Evolutionary conservation across 2,329 filamentous ascomycete genomes (phyloP).

Genomic region (Arthrocladium fulminans): DNA sequence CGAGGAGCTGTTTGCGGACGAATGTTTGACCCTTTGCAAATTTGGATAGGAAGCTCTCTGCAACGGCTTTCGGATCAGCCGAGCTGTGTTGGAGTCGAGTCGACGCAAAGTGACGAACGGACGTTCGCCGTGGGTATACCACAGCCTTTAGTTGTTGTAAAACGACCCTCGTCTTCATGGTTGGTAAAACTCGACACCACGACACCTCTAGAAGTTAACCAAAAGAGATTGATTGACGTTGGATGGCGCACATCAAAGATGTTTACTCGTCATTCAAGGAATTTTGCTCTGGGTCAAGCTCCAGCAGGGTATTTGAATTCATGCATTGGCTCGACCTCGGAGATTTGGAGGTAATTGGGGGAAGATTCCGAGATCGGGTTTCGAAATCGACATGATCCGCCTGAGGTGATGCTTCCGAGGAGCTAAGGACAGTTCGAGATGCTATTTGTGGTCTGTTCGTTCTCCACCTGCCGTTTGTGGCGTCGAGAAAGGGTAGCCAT

Average conservation of each 20-base stretch:
- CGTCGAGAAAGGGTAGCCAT: neutral
- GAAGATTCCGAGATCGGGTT: neutral
- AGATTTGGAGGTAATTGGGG: neutral
- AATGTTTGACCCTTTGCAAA: conserved; percentile 36
- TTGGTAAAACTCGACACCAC: neutral
- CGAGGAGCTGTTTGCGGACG: conserved; percentile 45
- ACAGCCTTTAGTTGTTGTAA: conserved; percentile 4
- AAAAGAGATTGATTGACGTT: too few relatives aligned
- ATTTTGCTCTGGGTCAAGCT: too few relatives aligned
- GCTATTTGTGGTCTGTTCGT: neutral
- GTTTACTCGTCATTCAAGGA: too few relatives aligned
- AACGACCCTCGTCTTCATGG: conserved; percentile 1
- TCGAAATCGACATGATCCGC: neutral
- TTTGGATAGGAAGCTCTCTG: conserved; percentile 31
- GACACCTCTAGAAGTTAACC: too few relatives aligned
- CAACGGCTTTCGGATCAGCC: conserved; percentile 15
- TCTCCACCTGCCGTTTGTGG: neutral
- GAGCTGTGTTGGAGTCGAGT: neutral
- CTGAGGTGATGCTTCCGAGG: neutral
- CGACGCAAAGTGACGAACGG: neutral
- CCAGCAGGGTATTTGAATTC: neutral
- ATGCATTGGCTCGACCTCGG: neutral
- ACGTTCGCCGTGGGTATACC: neutral
- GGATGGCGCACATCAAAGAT: too few relatives aligned
- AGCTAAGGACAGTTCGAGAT: conserved; percentile 1